A percentile compares a stretch with the other conserved stretches of the same genome.
Evolutionary conservation across 148 eudicot species (phyloP).

Genomic region (Rhododendron ovatum): DNA sequence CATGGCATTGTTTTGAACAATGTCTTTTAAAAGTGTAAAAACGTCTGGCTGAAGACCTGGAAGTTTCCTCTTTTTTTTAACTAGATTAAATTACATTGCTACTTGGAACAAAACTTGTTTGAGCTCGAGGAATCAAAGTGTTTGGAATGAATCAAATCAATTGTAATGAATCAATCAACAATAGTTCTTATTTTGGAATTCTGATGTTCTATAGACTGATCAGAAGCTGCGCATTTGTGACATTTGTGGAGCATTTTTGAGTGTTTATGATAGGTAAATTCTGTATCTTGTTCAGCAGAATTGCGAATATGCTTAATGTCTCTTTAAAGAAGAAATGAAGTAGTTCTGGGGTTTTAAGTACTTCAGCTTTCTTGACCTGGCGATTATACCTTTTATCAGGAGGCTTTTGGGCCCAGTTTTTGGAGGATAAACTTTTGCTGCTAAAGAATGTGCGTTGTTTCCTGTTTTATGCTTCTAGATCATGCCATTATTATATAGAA

Average conservation of each 20-base stretch:
- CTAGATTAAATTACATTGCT: background rate
- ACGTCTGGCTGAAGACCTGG: background rate
- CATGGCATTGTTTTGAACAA: background rate
- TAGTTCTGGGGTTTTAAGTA: slow-evolving; percentile 38
- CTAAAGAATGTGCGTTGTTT: slow-evolving; percentile 91
- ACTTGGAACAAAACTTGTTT: background rate
- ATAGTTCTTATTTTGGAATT: slow-evolving; percentile 5
- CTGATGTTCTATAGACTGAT: slow-evolving; percentile 66
- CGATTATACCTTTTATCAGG: slow-evolving; percentile 88
- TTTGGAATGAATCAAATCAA: background rate
- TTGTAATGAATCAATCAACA: background rate
- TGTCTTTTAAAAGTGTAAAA: background rate
- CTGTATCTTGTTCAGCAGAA: background rate
- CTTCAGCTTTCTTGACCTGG: slow-evolving; percentile 77
- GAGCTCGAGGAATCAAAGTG: background rate
- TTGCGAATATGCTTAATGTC: background rate
- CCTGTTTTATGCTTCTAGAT: slow-evolving; percentile 57
- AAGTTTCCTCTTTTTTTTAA: background rate
- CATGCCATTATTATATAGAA: slow-evolving; percentile 50
- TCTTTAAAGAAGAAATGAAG: slow-evolving; percentile 28
- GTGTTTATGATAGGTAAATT: slow-evolving; percentile 91
- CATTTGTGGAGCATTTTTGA: slow-evolving; percentile 97
- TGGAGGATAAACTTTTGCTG: slow-evolving; percentile 92
- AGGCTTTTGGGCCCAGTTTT: slow-evolving; percentile 90
- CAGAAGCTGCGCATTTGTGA: slow-evolving; percentile 98